phyloP scores from a whole-genome alignment of 352 stramenopile species.

The Pythium rhizo-oryzae region DNA sequence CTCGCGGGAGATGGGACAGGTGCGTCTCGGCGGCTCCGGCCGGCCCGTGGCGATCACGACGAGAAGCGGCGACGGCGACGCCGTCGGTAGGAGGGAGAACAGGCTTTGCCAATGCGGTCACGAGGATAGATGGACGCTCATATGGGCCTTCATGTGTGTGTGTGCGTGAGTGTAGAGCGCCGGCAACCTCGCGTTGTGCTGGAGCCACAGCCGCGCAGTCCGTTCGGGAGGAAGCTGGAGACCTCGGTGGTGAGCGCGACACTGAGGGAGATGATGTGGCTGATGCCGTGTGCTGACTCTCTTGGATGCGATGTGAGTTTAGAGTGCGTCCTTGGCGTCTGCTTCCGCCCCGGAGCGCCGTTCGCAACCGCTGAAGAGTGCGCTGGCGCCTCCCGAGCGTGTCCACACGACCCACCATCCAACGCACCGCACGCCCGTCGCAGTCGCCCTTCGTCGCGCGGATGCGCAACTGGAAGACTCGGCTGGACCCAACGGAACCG shows the following conservation, averaged over 20 bases:
- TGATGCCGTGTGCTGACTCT: neutral
- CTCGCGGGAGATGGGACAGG: constrained; percentile 45
- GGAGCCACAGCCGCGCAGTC: constrained; percentile 44
- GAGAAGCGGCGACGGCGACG: neutral
- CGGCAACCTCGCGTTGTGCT: constrained; percentile 33
- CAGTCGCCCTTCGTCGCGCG: neutral
- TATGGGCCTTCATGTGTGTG: no score
- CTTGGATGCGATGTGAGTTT: no score
- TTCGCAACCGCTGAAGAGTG: constrained; percentile 24
- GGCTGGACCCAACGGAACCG: neutral
- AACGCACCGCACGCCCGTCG: constrained; percentile 15
- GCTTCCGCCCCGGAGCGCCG: neutral
- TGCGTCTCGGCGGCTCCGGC: constrained; percentile 56
- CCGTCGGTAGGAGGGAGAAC: no score
- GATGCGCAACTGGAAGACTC: neutral
- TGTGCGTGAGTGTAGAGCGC: no score
- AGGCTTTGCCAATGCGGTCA: no score
- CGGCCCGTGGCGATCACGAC: constrained; percentile 36
- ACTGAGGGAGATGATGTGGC: neutral
- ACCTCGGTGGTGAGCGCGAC: constrained; percentile 31
- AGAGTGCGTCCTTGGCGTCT: constrained; percentile 3
- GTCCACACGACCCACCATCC: constrained; percentile 35
- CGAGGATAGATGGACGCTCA: no score
- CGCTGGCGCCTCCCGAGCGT: neutral
- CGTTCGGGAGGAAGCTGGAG: constrained; percentile 46